Base-by-base conservation (phyloP, 1,139 yeast species). In the Sugiyamaella japonica region DNA sequence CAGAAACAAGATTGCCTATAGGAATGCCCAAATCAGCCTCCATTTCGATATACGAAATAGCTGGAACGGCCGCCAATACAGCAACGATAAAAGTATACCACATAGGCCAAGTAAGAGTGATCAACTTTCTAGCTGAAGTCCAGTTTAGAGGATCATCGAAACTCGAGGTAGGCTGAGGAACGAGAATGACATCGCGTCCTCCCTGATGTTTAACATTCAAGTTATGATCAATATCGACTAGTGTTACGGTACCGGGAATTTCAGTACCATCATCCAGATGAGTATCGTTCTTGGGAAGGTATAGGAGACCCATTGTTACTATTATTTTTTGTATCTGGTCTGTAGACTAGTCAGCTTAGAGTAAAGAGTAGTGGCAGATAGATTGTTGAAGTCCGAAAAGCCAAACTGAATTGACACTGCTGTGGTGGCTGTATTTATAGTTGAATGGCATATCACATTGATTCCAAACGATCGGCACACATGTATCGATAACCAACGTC, bases 61-160 rank as follows among this genome's bases (percentile, higher is more conserved):
- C 60, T 3, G 59, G 56, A 39, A 78, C 76, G 52, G 82, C 79
- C 17, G 76, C 71, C 25, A 77, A 75, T 45, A 77, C 71, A 60
- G 79, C 78, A 17, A 77, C 76, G 50, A 75, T 77, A 56, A 68
- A 75, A 5, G 77, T 70, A 59, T 76, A 78, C n/a, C 76, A 72
- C 46, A 73, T 69, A 58, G 71, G 67, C 58, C 61, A 60, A 38
- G 54, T 31, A 54, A 61, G 56, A 38, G 56, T 55, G 39, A 73
- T 56, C 63, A 67, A 64, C 61, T 78, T 78, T 48, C 80, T 66
- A 40, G 55, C 56, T 6, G 51, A 57, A 0, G 74, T 44, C 82
- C 82, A 78, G 61, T 76, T 77, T 42, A 78, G 61, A 6, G 82
- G 80, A 62, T 78, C 81, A 58, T 79, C 76, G 25, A 81, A 80